Percentiles rank a stretch among this genome's conserved stretches.
phyloP scores from a whole-genome alignment of 2,329 filamentous ascomycete species.

The Cytospora mali region DNA sequence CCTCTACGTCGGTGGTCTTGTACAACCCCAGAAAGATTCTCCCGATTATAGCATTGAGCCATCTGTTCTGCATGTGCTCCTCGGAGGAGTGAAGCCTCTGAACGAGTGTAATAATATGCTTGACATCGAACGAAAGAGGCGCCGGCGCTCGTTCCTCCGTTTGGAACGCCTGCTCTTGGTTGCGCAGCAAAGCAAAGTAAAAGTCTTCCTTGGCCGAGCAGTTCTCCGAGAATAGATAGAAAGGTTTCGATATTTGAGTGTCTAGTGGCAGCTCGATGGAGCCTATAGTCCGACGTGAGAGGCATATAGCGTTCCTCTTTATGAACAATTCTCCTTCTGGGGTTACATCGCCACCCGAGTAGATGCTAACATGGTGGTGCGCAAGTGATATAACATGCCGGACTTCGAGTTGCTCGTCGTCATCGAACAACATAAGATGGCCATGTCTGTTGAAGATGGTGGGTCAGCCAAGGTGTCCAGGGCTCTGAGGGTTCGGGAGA shows the following conservation, averaged over 20 bases:
- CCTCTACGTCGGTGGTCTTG: slow-evolving; percentile 79
- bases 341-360: slow-evolving; percentile 75
- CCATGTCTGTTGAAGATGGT: slow-evolving; percentile 68
- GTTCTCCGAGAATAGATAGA: slow-evolving; percentile 93
- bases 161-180: slow-evolving; percentile 71
- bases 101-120: slow-evolving; percentile 86
- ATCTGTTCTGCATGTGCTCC: slow-evolving; percentile 85
- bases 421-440: slow-evolving; percentile 96
- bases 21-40: slow-evolving; percentile 87
- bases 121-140: slow-evolving; percentile 77
- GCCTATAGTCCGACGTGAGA: slow-evolving; percentile 65
- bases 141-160: slow-evolving; percentile 62
- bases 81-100: slow-evolving; percentile 90
- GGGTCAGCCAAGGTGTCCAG: slow-evolving; percentile 13
- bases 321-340: slow-evolving; percentile 94
- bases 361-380: slow-evolving; percentile 83
- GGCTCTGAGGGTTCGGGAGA: not conserved
- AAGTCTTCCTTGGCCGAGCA: slow-evolving; percentile 98
- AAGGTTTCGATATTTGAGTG: slow-evolving; percentile 70
- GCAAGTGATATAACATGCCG: slow-evolving; percentile 92
- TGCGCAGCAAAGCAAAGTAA: slow-evolving; percentile 87
- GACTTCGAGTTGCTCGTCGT: slow-evolving; percentile 92
- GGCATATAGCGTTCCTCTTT: slow-evolving; percentile 86
- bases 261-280: slow-evolving; percentile 57
- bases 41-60: slow-evolving; percentile 90